Evolutionary conservation across 2,329 filamentous ascomycete species (phyloP).

Genomic region (Plectosphaerella plurivora): DNA sequence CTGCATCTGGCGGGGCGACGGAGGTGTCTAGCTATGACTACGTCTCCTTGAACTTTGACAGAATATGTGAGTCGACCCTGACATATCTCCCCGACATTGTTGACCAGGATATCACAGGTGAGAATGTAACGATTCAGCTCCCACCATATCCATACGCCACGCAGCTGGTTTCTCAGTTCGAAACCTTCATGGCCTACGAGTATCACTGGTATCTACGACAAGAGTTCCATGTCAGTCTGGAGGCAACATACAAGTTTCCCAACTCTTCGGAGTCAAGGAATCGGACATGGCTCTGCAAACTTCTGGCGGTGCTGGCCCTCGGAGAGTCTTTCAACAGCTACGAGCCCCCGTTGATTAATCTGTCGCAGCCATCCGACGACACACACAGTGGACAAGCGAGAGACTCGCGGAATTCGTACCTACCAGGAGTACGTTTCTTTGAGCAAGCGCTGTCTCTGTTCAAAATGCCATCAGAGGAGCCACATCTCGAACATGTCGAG

Average conservation of each 20-base stretch:
- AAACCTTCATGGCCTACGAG: constrained; percentile 10
- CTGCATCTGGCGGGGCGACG: background rate
- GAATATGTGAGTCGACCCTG: background rate
- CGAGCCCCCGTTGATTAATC: background rate
- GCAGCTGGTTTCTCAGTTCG: constrained; percentile 9
- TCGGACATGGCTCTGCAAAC: constrained; percentile 12
- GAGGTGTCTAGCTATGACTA: background rate
- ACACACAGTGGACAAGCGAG: background rate
- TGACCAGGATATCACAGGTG: background rate
- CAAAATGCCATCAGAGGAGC: constrained; percentile 8
- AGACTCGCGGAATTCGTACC: background rate
- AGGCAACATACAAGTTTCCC: constrained; percentile 9
- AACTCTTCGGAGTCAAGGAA: background rate
- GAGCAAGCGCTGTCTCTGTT: constrained; percentile 10
- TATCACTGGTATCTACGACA: constrained; percentile 14
- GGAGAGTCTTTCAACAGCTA: constrained; percentile 10
- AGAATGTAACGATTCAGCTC: constrained; percentile 10
- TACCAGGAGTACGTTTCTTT: constrained; percentile 10
- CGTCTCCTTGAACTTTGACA: background rate
- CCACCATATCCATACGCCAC: constrained; percentile 11
- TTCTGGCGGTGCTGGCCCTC: constrained; percentile 11
- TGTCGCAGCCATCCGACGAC: background rate
- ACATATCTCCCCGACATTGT: background rate
- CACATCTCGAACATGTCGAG: constrained; percentile 6
- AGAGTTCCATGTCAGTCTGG: constrained; percentile 7